A percentile compares a stretch with the other conserved stretches of the same genome.
Evolutionary conservation across 495 filamentous ascomycete species (phyloP).

Genomic region (Aspergillus avenaceus): DNA sequence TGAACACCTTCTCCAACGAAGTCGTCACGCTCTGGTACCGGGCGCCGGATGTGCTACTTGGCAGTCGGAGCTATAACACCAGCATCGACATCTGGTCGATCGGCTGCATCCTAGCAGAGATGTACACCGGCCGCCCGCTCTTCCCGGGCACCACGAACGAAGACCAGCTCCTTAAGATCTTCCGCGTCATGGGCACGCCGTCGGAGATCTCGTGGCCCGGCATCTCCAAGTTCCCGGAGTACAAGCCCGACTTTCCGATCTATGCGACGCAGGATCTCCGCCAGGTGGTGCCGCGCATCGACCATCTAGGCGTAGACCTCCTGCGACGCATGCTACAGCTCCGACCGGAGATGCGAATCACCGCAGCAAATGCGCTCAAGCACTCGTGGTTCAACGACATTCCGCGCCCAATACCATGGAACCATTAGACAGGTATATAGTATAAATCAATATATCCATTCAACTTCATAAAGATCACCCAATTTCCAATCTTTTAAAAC

Average conservation of each 20-base stretch:
- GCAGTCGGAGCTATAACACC: slow-evolving; percentile 88
- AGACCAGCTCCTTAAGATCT: slow-evolving; percentile 90
- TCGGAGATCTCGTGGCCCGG: slow-evolving; percentile 89
- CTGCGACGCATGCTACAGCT: slow-evolving; percentile 85
- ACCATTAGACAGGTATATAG: no score
- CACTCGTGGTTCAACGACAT: slow-evolving; percentile 82
- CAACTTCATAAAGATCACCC: no score
- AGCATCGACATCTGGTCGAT: slow-evolving; percentile 98
- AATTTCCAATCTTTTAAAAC: no score
- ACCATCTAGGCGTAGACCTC: slow-evolving; percentile 77
- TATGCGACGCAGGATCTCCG: slow-evolving; percentile 88
- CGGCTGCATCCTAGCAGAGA: slow-evolving; percentile 98
- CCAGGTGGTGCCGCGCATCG: slow-evolving; percentile 81
- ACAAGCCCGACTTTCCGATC: slow-evolving; percentile 85
- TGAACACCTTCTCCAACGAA: slow-evolving; percentile 97
- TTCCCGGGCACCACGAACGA: slow-evolving; percentile 96
- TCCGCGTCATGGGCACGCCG: slow-evolving; percentile 94
- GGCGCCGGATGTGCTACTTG: slow-evolving; percentile 87
- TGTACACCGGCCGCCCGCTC: slow-evolving; percentile 88
- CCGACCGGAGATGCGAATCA: slow-evolving; percentile 83
- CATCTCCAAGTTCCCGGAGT: slow-evolving; percentile 84
- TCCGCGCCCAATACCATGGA: not conserved
- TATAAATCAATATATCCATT: no score
- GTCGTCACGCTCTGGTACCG: slow-evolving; percentile 97
- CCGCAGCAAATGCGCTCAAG: slow-evolving; percentile 71